Evolutionary conservation across 2,329 filamentous ascomycete species (phyloP), one percentile per base, ranked within the genome.

Genomic region (Diplodia corticola): DNA sequence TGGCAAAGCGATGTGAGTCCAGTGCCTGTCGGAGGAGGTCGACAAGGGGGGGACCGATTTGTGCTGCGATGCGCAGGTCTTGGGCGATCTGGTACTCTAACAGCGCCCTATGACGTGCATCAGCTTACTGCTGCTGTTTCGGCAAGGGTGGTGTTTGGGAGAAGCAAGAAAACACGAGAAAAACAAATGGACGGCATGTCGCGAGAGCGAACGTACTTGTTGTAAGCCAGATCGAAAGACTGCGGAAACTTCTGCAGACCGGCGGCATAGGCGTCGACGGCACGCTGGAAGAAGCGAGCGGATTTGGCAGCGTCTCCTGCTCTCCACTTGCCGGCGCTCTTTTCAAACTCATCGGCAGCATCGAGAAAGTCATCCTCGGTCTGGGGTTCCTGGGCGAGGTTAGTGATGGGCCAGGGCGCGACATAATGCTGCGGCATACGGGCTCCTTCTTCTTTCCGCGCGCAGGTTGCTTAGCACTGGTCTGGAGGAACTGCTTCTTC

Each of bases 241-340:
- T 74, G 73, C 1, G 89, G 87, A 73, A 86, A 88, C 67, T 81
- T 85, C 57, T 79, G 78, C 35, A 92, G 73, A 13, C 88, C 90
- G 63, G 86, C 83, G 68, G 87, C 84, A 72, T 92, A 92, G 51
- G 83, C 82, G 61, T 89, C 84, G 63, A 91, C 84, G 13, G 90
- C 89, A 68, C 88, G 81, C 69, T 87, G 82, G 73, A 86, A 88
- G 70, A 87, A 87, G 54, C 87, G 80, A 69, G 83, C 81, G 4
- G 86, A 84, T 71, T 91, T 92, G 57, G 82, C 85, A 22, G 87
- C 84, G 74, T 92, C 89, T 24, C 89, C 90, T 44, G 85, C 88
- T 59, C 89, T 83, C 87, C 89, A 91, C 83, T 92, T 92, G 68
- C 89, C 88, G 6, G 88, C 89, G 5, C 87, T 87, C 75, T 91